Evolutionary conservation across 108 stramenopile species (phyloP).

Genomic region (Discostella pseudostelligera): DNA sequence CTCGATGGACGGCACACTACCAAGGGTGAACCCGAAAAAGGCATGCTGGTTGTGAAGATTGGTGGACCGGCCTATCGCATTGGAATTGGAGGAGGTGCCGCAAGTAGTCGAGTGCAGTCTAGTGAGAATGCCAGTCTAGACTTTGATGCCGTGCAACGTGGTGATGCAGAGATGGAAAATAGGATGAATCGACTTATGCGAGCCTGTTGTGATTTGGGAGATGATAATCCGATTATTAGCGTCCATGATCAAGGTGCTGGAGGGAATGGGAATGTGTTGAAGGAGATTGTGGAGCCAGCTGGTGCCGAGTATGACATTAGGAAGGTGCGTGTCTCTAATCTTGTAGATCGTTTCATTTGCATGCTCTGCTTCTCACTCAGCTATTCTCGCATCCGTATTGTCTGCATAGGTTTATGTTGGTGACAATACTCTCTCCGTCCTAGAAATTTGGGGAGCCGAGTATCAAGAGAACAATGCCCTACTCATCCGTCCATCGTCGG

Average conservation of each 20-base stretch:
- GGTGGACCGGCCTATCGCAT: constrained; percentile 99
- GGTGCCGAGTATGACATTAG: constrained; percentile 95
- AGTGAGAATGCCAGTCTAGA: constrained; percentile 90
- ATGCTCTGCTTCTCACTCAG: not conserved
- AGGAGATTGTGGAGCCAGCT: constrained; percentile 99
- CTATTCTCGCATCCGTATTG: not conserved
- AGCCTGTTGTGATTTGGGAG: constrained; percentile 96
- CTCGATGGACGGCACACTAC: constrained; percentile 88
- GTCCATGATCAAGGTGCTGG: constrained; percentile 99
- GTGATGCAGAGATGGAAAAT: constrained; percentile 99
- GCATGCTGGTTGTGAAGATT: constrained; percentile 97
- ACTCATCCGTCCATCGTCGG: constrained; percentile 77
- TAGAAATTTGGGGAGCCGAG: constrained; percentile 99
- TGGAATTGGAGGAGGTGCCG: constrained; percentile 98
- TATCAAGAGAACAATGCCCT: constrained; percentile 99
- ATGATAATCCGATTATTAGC: constrained; percentile 93
- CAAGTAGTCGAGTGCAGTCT: constrained; percentile 87
- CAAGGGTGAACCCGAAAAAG: constrained; percentile 92
- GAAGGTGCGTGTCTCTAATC: constrained; percentile 55
- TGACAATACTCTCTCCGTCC: constrained; percentile 92
- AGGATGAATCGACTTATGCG: constrained; percentile 96
- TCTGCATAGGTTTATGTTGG: constrained; percentile 74
- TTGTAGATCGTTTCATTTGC: not conserved
- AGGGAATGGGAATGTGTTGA: constrained; percentile 99
- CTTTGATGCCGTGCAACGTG: constrained; percentile 99